Evolutionary conservation across 345 rosid species (phyloP), one percentile per base, ranked within the genome.

Genomic region (Aegle marmelos): DNA sequence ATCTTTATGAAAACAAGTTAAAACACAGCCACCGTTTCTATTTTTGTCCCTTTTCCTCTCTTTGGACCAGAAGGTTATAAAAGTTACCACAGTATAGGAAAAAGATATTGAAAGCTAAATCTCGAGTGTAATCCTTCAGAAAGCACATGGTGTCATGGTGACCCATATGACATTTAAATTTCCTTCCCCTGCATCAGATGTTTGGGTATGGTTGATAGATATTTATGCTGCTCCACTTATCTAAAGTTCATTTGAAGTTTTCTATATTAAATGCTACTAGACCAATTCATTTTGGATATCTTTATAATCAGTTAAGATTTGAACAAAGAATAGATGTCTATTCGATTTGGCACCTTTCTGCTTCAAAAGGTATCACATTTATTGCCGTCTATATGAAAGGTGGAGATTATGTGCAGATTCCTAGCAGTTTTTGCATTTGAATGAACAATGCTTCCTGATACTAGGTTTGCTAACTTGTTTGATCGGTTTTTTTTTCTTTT

Each of bases 401-500:
- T 19, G 68, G 70, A 63, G 34, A 37, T 16, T 39, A 24, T 59
- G 4, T 34, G 25, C 36, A 37, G 33, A 7, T 37, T 59, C 7
- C 17, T 16, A n/a, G 33, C 16, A 73, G 25, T 4, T n/a, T 33
- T 58, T 16, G 33, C 16, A 63, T 61, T 27, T 53, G 5, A 25
- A 9, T 37, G 75, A 50, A 53, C 37, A 10, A 21, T 11, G 9
- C 8, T 64, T 59, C 37, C 65, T 62, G 33, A n/a, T 71, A 14
- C 25, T 21, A 5, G 41, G 59, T 30, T 58, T 27, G 28, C 2
- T 37, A 17, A 2, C 45, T 63, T 71, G 13, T 16, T 62, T 73
- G 70, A 67, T 70, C 19, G 33, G 11, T 30, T 34, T 75, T 13
- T 27, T 84, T 65, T 59, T 39, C 39, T 45, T 77, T 17, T 78